Evolutionary conservation across 2,329 filamentous ascomycete genomes (phyloP).

Genomic region (Nemania sp.): DNA sequence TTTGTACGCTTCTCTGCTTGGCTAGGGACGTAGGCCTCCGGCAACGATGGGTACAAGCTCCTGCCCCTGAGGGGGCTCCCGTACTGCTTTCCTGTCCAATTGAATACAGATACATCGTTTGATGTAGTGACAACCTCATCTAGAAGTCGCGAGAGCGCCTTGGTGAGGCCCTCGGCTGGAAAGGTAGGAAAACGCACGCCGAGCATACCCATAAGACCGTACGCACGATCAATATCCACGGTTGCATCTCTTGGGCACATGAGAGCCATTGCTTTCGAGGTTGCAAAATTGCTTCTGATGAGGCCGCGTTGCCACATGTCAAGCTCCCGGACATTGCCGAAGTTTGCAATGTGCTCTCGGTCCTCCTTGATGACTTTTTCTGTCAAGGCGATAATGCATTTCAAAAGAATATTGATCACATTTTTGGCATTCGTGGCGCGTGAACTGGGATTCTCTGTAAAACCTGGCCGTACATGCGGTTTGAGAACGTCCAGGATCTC

Average conservation of each 20-base stretch:
- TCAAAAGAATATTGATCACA: constrained; percentile 32
- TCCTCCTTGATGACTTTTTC: constrained; percentile 29
- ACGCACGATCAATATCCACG: constrained; percentile 36
- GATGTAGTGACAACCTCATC: constrained; percentile 38
- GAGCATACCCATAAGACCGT: constrained; percentile 41
- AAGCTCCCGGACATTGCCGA: constrained; percentile 32
- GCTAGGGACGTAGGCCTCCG: constrained; percentile 32
- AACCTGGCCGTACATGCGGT: neutral
- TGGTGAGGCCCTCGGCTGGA: constrained; percentile 38
- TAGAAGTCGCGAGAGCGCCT: constrained; percentile 38
- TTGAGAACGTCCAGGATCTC: constrained; percentile 14
- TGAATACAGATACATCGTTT: constrained; percentile 42
- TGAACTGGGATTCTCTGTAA: neutral
- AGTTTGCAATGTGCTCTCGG: constrained; percentile 31
- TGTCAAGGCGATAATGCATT: constrained; percentile 30
- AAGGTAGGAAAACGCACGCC: constrained; percentile 40
- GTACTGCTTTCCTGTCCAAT: constrained; percentile 40
- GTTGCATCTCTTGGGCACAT: constrained; percentile 34
- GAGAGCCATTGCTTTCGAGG: constrained; percentile 34
- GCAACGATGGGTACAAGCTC: constrained; percentile 39
- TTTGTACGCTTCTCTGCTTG: constrained; percentile 30
- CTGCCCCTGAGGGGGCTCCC: constrained; percentile 39
- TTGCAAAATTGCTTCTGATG: constrained; percentile 30
- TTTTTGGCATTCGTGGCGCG: constrained; percentile 13
- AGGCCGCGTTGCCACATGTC: constrained; percentile 30